Conservation (phyloP, 2,329 filamentous ascomycete species). For the Pseudocercospora fuligena region DNA sequence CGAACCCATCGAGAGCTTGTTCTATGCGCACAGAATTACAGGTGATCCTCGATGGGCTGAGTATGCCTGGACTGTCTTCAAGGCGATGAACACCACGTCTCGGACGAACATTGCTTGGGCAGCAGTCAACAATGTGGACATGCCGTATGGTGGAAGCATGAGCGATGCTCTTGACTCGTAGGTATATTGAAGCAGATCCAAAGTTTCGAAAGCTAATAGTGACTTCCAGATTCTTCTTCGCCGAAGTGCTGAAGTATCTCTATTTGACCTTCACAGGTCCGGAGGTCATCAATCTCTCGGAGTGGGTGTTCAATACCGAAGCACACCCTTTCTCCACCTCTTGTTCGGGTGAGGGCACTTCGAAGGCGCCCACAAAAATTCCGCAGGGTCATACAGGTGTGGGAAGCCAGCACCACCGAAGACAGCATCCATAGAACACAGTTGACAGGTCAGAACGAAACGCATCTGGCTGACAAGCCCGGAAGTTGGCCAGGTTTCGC, state of each 20-base stretch:
- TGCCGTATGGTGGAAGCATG: constrained; percentile 24
- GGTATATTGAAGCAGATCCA: not conserved
- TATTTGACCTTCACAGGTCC: constrained; percentile 52
- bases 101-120: constrained; percentile 38
- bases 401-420: not conserved
- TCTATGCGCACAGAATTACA: constrained; percentile 62
- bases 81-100: constrained; percentile 45
- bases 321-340: constrained; percentile 47
- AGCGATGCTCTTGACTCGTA: constrained; percentile 24
- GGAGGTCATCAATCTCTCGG: constrained; percentile 49
- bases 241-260: constrained; percentile 76
- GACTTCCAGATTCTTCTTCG: constrained; percentile 62
- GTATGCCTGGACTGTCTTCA: constrained; percentile 52
- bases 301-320: constrained; percentile 55
- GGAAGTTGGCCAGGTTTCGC: not conserved
- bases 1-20: constrained; percentile 63
- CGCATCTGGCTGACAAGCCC: not conserved
- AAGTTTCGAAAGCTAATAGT: not conserved
- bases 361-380: not conserved
- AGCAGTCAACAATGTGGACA: constrained; percentile 27
- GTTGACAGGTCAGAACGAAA: not conserved
- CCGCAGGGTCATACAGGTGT: not conserved
- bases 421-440: not conserved
- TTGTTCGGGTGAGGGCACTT: constrained; percentile 8
- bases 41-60: constrained; percentile 54